phyloP scores from a whole-genome alignment of 2,329 filamentous ascomycete species.

The Cladosporium velox region DNA sequence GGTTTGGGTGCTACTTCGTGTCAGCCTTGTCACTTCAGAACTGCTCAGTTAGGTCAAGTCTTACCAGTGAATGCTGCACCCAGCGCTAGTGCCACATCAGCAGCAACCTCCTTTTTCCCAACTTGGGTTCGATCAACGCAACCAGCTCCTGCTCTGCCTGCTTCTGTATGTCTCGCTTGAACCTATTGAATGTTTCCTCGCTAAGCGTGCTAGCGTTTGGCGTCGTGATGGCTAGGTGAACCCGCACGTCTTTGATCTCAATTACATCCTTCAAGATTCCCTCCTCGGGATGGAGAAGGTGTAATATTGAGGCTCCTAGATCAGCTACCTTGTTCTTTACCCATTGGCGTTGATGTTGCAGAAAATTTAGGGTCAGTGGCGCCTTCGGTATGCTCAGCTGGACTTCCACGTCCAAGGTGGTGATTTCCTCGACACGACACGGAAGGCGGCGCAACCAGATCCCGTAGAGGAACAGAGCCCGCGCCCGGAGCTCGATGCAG shows the following conservation, averaged over 20 bases:
- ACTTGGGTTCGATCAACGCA: background rate
- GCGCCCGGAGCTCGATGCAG: constrained; percentile 23
- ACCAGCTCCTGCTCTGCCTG: background rate
- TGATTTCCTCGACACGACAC: constrained; percentile 10
- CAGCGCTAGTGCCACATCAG: background rate
- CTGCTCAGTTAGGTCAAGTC: background rate
- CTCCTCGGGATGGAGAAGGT: background rate
- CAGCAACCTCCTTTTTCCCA: background rate
- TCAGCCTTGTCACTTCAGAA: background rate
- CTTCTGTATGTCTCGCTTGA: background rate
- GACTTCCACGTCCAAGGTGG: background rate
- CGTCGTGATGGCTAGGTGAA: background rate
- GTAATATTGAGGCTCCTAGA: background rate
- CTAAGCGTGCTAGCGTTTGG: background rate
- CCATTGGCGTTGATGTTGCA: background rate
- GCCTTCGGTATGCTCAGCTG: background rate
- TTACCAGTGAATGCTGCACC: background rate
- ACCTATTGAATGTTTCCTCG: background rate
- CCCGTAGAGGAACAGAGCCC: constrained; percentile 16
- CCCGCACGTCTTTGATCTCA: background rate
- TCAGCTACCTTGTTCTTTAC: background rate
- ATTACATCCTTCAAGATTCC: background rate
- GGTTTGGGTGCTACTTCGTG: background rate
- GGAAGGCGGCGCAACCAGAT: constrained; percentile 26
- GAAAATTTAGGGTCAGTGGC: background rate